Evolutionary conservation across 768 basidiomycete species (phyloP).

Genomic region (Pleurotus djamor): DNA sequence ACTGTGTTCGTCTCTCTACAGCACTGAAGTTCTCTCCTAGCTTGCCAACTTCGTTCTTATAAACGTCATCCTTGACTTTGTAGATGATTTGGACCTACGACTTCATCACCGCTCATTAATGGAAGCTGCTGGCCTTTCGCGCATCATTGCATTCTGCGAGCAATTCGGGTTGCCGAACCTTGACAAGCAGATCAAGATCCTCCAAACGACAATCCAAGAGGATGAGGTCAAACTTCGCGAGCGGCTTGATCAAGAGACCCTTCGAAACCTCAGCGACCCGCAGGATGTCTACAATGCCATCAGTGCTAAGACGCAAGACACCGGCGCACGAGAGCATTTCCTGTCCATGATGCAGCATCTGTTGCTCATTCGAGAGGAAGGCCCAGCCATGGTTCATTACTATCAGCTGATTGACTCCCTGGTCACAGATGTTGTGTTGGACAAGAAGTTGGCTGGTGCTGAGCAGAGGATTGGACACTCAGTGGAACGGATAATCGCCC

Average conservation of each 20-base stretch:
- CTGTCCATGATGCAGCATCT: slow-evolving; percentile 94
- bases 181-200: slow-evolving; percentile 61
- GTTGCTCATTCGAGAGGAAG: slow-evolving; percentile 87
- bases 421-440: slow-evolving; percentile 88
- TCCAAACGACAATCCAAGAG: slow-evolving; percentile 63
- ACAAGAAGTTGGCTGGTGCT: slow-evolving; percentile 83
- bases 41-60: slow-evolving; percentile 73
- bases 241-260: slow-evolving; percentile 71
- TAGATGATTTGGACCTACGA: slow-evolving; percentile 81
- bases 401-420: slow-evolving; percentile 91
- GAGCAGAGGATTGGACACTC: slow-evolving; percentile 86
- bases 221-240: slow-evolving; percentile 75
- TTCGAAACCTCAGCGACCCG: slow-evolving; percentile 76
- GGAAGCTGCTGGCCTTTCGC: slow-evolving; percentile 81
- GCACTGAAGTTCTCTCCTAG: slow-evolving; percentile 28
- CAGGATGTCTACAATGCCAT: slow-evolving; percentile 88
- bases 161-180: slow-evolving; percentile 63
- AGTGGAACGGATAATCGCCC: slow-evolving; percentile 84
- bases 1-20: not conserved
- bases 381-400: slow-evolving; percentile 79
- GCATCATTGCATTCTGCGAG: slow-evolving; percentile 69
- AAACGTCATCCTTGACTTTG: slow-evolving; percentile 57
- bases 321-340: slow-evolving; percentile 81
- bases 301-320: slow-evolving; percentile 70
- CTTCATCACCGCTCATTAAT: slow-evolving; percentile 87